Percentiles rank a stretch among this genome's conserved stretches.
Conservation (phyloP, 2,329 filamentous ascomycete genomes). For the Ophiocordyceps camponoti-leonardi region DNA sequence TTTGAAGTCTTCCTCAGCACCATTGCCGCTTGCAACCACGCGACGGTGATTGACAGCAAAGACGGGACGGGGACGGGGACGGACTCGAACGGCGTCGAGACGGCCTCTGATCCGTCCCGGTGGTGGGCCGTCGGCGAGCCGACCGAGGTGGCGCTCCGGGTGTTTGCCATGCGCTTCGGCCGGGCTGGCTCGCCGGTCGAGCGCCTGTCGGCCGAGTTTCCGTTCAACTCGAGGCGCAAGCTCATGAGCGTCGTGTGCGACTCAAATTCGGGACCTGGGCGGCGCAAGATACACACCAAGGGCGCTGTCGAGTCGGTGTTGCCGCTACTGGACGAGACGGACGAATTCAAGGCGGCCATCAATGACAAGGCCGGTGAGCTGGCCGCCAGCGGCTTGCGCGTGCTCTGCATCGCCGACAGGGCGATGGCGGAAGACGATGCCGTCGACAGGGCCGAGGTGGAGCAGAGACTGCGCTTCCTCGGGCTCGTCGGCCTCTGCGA, state of each 20-base stretch:
- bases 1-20: slow-evolving; percentile 33
- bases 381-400: slow-evolving; percentile 46
- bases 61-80: slow-evolving; percentile 23
- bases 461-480: slow-evolving; percentile 42
- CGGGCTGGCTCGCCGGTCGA: slow-evolving; percentile 27
- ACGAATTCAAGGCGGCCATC: slow-evolving; percentile 27
- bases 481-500: slow-evolving; percentile 59
- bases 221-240: slow-evolving; percentile 59
- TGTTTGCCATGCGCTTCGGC: slow-evolving; percentile 53
- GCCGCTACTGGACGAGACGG: slow-evolving; percentile 29
- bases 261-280: slow-evolving; percentile 14
- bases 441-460: slow-evolving; percentile 33
- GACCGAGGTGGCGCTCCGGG: slow-evolving; percentile 58
- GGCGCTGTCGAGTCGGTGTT: slow-evolving; percentile 41
- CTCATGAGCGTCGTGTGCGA: slow-evolving; percentile 56
- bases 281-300: slow-evolving; percentile 33
- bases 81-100: slow-evolving; percentile 28
- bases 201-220: slow-evolving; percentile 44
- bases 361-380: slow-evolving; percentile 34
- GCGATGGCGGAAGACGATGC: slow-evolving; percentile 20
- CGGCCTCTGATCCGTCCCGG: slow-evolving; percentile 18
- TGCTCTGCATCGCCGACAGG: slow-evolving; percentile 47
- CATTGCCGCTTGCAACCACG: slow-evolving; percentile 45
- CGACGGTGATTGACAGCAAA: slow-evolving; percentile 29
- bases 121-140: slow-evolving; percentile 50